Evolutionary conservation across 1,284 basidiomycete species (phyloP).

Genomic region (Thelephora terrestris): DNA sequence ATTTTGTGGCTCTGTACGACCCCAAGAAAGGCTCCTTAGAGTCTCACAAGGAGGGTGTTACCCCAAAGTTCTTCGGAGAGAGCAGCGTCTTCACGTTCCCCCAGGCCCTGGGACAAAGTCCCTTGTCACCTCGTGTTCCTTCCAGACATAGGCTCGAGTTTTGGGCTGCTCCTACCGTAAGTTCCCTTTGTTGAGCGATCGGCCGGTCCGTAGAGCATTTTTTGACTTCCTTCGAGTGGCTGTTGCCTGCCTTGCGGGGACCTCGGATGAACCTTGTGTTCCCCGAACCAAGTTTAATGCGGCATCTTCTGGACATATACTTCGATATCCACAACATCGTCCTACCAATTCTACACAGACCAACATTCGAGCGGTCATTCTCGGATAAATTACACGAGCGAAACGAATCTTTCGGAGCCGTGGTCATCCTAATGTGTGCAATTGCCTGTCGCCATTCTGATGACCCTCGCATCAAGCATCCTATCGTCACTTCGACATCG

Average conservation of each 20-base stretch:
- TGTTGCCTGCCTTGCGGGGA: slow-evolving; percentile 8
- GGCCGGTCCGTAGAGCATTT: neutral
- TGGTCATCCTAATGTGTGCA: slow-evolving; percentile 43
- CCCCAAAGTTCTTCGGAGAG: slow-evolving; percentile 59
- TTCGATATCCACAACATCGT: slow-evolving; percentile 33
- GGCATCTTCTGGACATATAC: slow-evolving; percentile 35
- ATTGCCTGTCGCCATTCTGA: slow-evolving; percentile 37
- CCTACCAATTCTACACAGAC: slow-evolving; percentile 41
- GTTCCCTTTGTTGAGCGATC: neutral
- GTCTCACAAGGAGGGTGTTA: slow-evolving; percentile 10
- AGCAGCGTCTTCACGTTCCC: slow-evolving; percentile 60
- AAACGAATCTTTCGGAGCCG: slow-evolving; percentile 35
- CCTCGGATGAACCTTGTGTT: slow-evolving; percentile 5
- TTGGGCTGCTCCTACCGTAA: slow-evolving; percentile 40
- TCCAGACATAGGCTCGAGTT: slow-evolving; percentile 4
- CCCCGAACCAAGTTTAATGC: slow-evolving; percentile 14
- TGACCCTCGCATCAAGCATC: slow-evolving; percentile 46
- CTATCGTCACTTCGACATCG: slow-evolving; percentile 22
- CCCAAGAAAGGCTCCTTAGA: slow-evolving; percentile 25
- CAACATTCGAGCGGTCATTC: slow-evolving; percentile 34
- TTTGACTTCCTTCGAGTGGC: slow-evolving; percentile 9
- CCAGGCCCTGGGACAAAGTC: slow-evolving; percentile 52
- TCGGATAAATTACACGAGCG: slow-evolving; percentile 29
- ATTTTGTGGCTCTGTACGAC: slow-evolving; percentile 14
- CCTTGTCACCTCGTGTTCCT: neutral